Base-by-base conservation (phyloP, 345 rosid species). In the Passiflora organensis region DNA sequence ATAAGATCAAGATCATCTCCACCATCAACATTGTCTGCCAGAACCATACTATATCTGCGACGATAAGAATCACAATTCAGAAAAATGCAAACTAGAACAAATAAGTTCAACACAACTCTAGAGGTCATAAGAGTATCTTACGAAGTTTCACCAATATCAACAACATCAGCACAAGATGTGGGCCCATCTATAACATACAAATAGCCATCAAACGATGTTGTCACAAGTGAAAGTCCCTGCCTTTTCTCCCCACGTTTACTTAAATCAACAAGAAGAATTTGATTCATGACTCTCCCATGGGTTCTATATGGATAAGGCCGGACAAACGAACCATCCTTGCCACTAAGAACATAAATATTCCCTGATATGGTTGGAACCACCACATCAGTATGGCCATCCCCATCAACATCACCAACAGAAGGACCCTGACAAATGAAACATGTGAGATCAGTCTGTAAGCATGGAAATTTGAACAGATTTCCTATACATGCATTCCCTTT, bases 1-100 rank as follows among this genome's bases (percentile, higher is more conserved):
- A 89, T 66, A 62, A 94, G 97, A 80, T 94, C 97, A 56, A 94
- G 97, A 78, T 94, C 99, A 75, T 89, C 99, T 52, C 99, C 97
- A 60, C 99, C 99, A 46, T 93, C 99, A 45, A 93, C 91, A 73
- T 94, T 94, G 69, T 94, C 99, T 39, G 99, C 97, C 70, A 94
- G 70, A 70, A 87, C 99, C 90, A 81, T 89, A 80, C 90, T 87
- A 71, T 94, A 94, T 68, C 99, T 94, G 87, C 55, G 51, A 55
- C 16, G 15, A 53, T 59, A 28, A 68, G 16, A 69, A 39, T 45
- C 41, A 60, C 9, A 36, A n/a, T 39, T 66, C 8, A 43, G 61
- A 52, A 54, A 22, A 60, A 52, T 42, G 23, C 38, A 55, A 60
- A 5, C n/a, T 5, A 34, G 32, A 37, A 54, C 32, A 36, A 21